Percentiles rank a stretch among this genome's conserved stretches.
phyloP scores from a whole-genome alignment of 768 basidiomycete species.

The Phaeotremella skinneri region DNA sequence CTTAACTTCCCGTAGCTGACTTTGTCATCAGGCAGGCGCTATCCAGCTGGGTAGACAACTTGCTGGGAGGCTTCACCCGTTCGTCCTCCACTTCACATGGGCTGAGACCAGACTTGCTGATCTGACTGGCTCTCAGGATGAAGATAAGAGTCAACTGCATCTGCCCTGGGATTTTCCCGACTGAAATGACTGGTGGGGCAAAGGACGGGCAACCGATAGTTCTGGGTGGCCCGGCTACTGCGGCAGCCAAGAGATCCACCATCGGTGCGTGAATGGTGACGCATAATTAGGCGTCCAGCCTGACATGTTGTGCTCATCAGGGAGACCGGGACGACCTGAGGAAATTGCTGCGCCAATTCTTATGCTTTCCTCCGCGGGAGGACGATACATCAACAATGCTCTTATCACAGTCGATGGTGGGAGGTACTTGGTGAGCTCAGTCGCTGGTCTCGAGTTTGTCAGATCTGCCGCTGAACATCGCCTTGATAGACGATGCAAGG shows the following conservation, averaged over 20 bases:
- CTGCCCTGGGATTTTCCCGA: slow-evolving; percentile 40
- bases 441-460: too few species aligned
- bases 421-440: slow-evolving; percentile 20
- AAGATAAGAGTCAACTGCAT: slow-evolving; percentile 42
- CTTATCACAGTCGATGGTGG: slow-evolving; percentile 26
- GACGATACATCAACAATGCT: slow-evolving; percentile 38
- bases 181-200: slow-evolving; percentile 35
- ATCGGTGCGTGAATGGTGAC: slow-evolving; percentile 5
- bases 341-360: slow-evolving; percentile 41
- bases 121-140: slow-evolving; percentile 18
- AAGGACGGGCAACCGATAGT: slow-evolving; percentile 6
- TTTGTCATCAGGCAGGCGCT: slow-evolving; percentile 5
- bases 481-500: too few species aligned
- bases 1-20: background rate
- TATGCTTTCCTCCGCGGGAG: slow-evolving; percentile 28
- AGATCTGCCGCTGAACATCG: too few species aligned
- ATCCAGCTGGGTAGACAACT: slow-evolving; percentile 22
- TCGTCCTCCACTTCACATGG: background rate
- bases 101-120: too few species aligned
- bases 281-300: background rate
- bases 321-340: slow-evolving; percentile 27
- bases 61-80: slow-evolving; percentile 28
- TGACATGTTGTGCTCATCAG: slow-evolving; percentile 1
- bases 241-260: slow-evolving; percentile 19
- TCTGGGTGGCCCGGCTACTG: slow-evolving; percentile 14